These are phyloP conservation scores for Trypanosoma lewisi DNA, from an alignment of 208 protist genomes.

Conservation along the genomic window DNA sequence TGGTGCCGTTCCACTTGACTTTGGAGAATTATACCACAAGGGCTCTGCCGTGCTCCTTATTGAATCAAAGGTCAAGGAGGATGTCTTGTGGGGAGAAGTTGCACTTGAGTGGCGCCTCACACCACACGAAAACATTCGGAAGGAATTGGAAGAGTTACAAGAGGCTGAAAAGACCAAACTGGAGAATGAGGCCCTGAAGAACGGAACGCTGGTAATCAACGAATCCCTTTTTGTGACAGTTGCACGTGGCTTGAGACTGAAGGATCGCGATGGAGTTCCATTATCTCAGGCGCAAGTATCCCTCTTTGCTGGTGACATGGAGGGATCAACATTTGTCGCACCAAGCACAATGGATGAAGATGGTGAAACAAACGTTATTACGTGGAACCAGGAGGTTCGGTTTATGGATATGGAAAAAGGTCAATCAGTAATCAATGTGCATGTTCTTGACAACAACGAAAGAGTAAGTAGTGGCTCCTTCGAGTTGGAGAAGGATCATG, in stretches of 20 bases:
- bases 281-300: slow-evolving; percentile 51
- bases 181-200: slow-evolving; percentile 21
- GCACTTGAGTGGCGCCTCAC: slow-evolving; percentile 64
- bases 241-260: slow-evolving; percentile 74
- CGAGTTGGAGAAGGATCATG: slow-evolving; percentile 40
- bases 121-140: slow-evolving; percentile 31
- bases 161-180: slow-evolving; percentile 9
- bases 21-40: slow-evolving; percentile 76
- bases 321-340: slow-evolving; percentile 65
- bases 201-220: slow-evolving; percentile 5
- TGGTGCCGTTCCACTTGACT: slow-evolving; percentile 83
- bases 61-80: slow-evolving; percentile 85
- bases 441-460: slow-evolving; percentile 55
- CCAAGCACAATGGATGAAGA: slow-evolving; percentile 39
- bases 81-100: slow-evolving; percentile 87
- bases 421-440: slow-evolving; percentile 53
- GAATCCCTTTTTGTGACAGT: slow-evolving; percentile 81
- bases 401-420: slow-evolving; percentile 69
- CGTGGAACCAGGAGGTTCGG: slow-evolving; percentile 88
- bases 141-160: slow-evolving; percentile 31
- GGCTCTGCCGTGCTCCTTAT: slow-evolving; percentile 82
- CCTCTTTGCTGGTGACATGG: slow-evolving; percentile 69
- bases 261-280: slow-evolving; percentile 34
- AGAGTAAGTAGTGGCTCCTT: slow-evolving; percentile 50
- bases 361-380: slow-evolving; percentile 44